Conservation (phyloP, 306 rosid species). For the Fragaria ananassa region DNA sequence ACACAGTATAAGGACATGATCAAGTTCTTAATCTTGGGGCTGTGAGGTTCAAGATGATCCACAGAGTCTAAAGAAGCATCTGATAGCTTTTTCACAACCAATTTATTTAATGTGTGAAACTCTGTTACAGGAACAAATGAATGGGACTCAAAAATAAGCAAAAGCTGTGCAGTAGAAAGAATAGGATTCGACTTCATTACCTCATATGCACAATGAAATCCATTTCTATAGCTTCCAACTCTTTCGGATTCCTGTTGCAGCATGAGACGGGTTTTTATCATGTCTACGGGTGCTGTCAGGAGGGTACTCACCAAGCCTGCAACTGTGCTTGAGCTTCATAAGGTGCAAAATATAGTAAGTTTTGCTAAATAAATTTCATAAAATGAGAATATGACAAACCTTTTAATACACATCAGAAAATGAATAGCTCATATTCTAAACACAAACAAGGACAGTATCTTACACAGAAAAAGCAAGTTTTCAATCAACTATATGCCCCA, state of each 20-base stretch:
- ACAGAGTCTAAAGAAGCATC: not conserved
- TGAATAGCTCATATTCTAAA: not conserved
- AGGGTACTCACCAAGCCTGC: slow-evolving; percentile 79
- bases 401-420: not conserved
- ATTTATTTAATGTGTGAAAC: not conserved
- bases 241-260: slow-evolving; percentile 67
- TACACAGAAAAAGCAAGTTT: not conserved
- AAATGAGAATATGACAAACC: not conserved
- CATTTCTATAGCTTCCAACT: slow-evolving; percentile 56
- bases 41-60: not conserved
- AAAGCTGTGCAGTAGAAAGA: not conserved
- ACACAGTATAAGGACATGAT: slow-evolving; percentile 16
- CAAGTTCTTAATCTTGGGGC: not conserved
- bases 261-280: slow-evolving; percentile 96
- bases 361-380: slow-evolving; percentile 14
- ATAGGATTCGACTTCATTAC: slow-evolving; percentile 27
- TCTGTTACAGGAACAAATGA: not conserved
- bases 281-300: slow-evolving; percentile 85
- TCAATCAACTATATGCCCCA: not conserved
- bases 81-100: not conserved
- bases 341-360: slow-evolving; percentile 31
- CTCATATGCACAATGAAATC: slow-evolving; percentile 85
- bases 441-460: not conserved
- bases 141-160: not conserved
- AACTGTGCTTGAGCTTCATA: slow-evolving; percentile 71